phyloP scores from a whole-genome alignment of 257 asterid genomes.

The Solanum raphanifolium region DNA sequence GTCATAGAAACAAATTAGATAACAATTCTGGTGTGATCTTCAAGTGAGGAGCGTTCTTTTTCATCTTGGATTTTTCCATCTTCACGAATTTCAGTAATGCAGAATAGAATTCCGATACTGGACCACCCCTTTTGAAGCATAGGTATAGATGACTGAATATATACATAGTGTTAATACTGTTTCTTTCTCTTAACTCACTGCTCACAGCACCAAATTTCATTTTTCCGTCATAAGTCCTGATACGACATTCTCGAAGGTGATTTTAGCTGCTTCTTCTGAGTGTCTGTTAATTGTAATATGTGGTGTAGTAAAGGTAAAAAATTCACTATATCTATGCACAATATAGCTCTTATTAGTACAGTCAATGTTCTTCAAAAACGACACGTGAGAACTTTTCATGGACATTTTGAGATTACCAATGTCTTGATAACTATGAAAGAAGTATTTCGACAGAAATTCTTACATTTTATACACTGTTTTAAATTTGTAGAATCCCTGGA shows the following conservation, averaged over 20 bases:
- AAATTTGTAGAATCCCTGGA: constrained; percentile 48
- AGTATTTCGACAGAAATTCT: not conserved
- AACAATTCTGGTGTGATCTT: not conserved
- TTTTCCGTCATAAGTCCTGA: not conserved
- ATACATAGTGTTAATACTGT: not conserved
- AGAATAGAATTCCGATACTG: not conserved
- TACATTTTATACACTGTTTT: not conserved
- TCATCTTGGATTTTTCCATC: not conserved
- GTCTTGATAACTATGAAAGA: not conserved
- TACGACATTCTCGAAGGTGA: not conserved
- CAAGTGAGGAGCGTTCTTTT: not conserved
- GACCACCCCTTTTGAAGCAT: not conserved
- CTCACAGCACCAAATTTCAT: not conserved
- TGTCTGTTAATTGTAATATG: not conserved
- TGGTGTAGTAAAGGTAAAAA: not conserved
- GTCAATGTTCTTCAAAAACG: not conserved
- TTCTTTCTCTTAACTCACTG: not conserved
- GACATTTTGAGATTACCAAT: not conserved
- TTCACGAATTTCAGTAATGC: not conserved
- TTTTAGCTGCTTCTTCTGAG: not conserved
- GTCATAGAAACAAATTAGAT: not conserved
- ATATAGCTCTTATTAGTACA: not conserved
- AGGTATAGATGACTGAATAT: not conserved
- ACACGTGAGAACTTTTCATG: not conserved
- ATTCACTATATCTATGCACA: not conserved